Base-by-base conservation (phyloP, 208 protist genomes). In the Trypanosoma caninum region DNA sequence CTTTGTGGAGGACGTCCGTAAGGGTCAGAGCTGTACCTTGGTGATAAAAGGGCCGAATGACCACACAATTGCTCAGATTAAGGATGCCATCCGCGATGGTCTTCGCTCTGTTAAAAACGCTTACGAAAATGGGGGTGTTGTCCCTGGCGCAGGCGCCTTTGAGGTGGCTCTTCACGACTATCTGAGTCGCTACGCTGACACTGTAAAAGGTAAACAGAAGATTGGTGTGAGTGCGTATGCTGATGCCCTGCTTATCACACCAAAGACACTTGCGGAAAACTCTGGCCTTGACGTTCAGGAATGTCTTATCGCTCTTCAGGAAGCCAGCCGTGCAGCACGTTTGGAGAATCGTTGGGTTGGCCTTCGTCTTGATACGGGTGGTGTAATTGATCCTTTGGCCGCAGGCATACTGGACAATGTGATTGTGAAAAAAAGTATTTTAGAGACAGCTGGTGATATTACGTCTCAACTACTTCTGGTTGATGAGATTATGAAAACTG, bases 401-500 rank as follows among this genome's bases (percentile, higher is more conserved):
- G 88, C 84, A 42, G 98, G 98, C 48, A 95, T 99, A 52, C 94
- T 92, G 41, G 99, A 99, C 81, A 99, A 99, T 80, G 98, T 98
- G 59, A 82, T 92, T 53, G 98, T 99, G n/a, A 99, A 99, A 82
- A 77, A 89, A 59, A 98, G 99, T 66, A 64, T 99, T 20, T 59
- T 99, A 9, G 85, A 99, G 68, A 93, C 97, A 3, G 89, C 84
- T 16, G 84, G 95, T 8, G 84, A 99, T 20, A 99, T 99, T 81
- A 89, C 97, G 6, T 83, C 93, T 16, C 97, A 99, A 75, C 76
- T 99, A 1, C 83, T 99, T 9, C 86, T 99, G 7, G 98, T 99
- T 6, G 99, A 99, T 74, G 99, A 99, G 84, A 98, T 99, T 69
- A 98, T 99, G 71, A 98, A 97, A 67, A 98, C 98, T 56, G 98